phyloP scores from a whole-genome alignment of 2,329 filamentous ascomycete genomes.

The Metarhizium robertsii region DNA sequence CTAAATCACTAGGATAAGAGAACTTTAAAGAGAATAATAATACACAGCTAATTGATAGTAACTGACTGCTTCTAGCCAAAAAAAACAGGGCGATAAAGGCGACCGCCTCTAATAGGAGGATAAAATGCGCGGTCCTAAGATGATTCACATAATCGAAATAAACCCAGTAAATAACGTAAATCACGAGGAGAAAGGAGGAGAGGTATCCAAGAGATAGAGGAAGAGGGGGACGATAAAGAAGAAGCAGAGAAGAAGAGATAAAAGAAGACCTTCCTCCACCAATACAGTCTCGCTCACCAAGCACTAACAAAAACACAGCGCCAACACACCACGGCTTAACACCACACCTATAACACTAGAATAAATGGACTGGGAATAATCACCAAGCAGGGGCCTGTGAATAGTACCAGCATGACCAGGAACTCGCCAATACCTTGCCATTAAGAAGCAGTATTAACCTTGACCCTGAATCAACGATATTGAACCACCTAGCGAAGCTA shows the following conservation, averaged over 20 bases:
- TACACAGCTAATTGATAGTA: background rate
- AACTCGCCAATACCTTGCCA: background rate
- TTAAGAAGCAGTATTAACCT: background rate
- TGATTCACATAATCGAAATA: background rate
- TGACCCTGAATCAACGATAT: background rate
- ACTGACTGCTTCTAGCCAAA: background rate
- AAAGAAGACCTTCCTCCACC: background rate
- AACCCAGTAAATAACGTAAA: background rate
- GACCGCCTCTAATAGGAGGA: background rate
- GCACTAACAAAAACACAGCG: background rate
- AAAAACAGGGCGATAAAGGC: background rate
- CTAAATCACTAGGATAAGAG: background rate
- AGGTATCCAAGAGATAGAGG: background rate
- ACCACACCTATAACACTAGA: background rate
- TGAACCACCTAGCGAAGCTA: background rate
- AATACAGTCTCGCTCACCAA: background rate
- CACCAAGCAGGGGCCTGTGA: background rate
- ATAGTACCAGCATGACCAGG: background rate
- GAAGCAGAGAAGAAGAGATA: background rate
- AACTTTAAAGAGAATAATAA: background rate
- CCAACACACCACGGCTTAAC: background rate
- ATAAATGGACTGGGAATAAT: background rate
- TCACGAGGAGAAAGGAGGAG: background rate
- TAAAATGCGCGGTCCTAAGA: background rate
- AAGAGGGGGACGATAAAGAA: background rate